Percentiles rank a stretch among this genome's conserved stretches.
Conservation (phyloP, 768 basidiomycete species). For the Tricholoma saponaceum region DNA sequence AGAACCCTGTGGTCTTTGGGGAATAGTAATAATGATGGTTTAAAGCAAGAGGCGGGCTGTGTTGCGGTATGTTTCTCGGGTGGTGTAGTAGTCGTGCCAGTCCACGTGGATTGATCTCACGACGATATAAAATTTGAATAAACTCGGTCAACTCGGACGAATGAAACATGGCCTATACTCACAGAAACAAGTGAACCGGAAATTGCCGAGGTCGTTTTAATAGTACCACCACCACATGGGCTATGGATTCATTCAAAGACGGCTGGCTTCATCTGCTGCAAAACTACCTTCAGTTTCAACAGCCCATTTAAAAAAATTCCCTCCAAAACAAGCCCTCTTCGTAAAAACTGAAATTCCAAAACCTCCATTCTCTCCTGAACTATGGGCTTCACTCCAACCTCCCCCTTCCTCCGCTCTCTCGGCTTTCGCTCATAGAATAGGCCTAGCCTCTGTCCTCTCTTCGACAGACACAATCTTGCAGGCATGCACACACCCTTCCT, state of each 20-base stretch:
- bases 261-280: conserved; percentile 41
- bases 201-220: no score
- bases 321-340: conserved; percentile 52
- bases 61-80: no score
- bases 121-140: no score
- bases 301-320: conserved; percentile 51
- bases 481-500: conserved; percentile 78
- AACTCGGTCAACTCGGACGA: no score
- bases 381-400: conserved; percentile 70
- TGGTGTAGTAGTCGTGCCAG: no score
- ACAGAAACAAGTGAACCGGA: no score
- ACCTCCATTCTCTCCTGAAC: conserved; percentile 54
- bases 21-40: no score
- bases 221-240: not conserved
- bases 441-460: conserved; percentile 54
- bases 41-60: not conserved
- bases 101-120: no score
- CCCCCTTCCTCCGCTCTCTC: conserved; percentile 67
- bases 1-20: no score
- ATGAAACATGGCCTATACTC: no score
- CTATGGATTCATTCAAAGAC: conserved; percentile 20
- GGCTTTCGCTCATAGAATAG: conserved; percentile 75
- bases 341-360: conserved; percentile 26
- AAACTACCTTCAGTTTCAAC: conserved; percentile 52
- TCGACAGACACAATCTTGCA: conserved; percentile 58